Conservation (phyloP, 345 rosid species). For the Gossypium mustelinum region DNA sequence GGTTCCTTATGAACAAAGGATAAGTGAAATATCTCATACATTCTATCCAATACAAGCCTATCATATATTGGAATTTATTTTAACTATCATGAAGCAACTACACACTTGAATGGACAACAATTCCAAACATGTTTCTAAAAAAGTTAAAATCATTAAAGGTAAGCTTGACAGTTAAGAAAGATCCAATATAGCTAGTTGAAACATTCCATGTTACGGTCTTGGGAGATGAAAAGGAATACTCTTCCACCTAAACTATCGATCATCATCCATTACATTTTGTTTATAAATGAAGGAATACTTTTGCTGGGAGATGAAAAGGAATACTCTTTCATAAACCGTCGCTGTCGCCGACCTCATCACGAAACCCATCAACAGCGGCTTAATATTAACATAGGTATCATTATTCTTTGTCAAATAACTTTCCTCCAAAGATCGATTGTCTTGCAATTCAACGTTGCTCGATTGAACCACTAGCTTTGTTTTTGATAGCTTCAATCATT, state of each 20-base stretch:
- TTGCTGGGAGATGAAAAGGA: slow-evolving; percentile 56
- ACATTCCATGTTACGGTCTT: neutral
- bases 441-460: no score
- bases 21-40: no score
- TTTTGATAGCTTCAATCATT: no score
- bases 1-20: no score
- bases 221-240: neutral
- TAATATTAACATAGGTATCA: no score
- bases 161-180: slow-evolving; percentile 69
- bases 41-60: no score
- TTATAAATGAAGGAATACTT: slow-evolving; percentile 71
- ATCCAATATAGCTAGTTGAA: slow-evolving; percentile 54
- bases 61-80: no score
- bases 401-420: no score
- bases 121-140: slow-evolving; percentile 55
- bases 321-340: slow-evolving; percentile 12
- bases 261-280: slow-evolving; percentile 77
- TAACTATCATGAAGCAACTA: slow-evolving; percentile 14
- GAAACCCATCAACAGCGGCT: no score
- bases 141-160: slow-evolving; percentile 55
- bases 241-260: slow-evolving; percentile 61
- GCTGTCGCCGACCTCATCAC: no score
- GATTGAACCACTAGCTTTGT: no score
- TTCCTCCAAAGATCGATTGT: no score
- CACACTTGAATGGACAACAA: slow-evolving; percentile 45